Conservation (phyloP, 441 rosid species). For the Omphalea diandra region DNA sequence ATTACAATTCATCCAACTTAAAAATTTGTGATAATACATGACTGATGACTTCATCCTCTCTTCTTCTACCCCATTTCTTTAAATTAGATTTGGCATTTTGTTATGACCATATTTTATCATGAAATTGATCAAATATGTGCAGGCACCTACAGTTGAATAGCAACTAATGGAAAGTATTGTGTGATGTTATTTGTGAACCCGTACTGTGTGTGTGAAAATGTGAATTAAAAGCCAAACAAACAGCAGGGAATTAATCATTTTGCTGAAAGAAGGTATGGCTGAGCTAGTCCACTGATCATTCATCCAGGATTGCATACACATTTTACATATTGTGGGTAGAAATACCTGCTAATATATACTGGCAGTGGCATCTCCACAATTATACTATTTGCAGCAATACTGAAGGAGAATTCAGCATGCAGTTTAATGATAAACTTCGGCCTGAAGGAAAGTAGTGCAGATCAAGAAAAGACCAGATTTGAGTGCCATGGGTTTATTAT, state of each 20-base stretch:
- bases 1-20: background rate
- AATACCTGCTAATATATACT: conserved; percentile 70
- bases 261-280: background rate
- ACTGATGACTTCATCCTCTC: too few species aligned
- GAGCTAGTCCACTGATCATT: background rate
- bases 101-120: background rate
- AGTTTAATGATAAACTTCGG: conserved; percentile 72
- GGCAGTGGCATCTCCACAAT: conserved; percentile 80
- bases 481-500: background rate
- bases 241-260: background rate
- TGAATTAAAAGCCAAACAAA: background rate
- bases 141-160: background rate
- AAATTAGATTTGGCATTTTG: background rate
- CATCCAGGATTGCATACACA: conserved; percentile 8
- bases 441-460: conserved; percentile 33
- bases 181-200: background rate
- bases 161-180: background rate
- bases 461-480: background rate
- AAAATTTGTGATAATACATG: background rate
- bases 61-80: background rate
- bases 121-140: background rate
- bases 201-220: background rate
- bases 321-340: background rate
- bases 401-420: conserved; percentile 66
- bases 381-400: conserved; percentile 62